These are phyloP conservation scores for Filobasidium uniguttulatum DNA, from an alignment of 1,284 basidiomycete genomes.

Conservation along the genomic window DNA sequence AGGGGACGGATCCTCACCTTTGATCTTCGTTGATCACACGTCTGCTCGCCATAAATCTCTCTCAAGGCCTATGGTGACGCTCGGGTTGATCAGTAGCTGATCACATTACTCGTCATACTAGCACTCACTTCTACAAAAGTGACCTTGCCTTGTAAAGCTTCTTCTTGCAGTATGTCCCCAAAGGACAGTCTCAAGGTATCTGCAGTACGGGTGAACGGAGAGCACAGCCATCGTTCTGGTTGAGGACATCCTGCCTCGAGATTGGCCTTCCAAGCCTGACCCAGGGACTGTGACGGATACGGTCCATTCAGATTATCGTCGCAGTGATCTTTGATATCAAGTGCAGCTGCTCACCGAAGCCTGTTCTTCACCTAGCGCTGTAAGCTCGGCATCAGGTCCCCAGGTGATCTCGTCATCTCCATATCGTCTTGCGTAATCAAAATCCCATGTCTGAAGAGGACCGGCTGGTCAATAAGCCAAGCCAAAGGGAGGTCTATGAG, in stretches of 20 bases:
- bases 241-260: constrained; percentile 44
- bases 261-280: constrained; percentile 50
- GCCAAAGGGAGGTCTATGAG: too few relatives aligned
- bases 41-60: constrained; percentile 34
- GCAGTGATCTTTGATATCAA: neutral
- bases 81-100: neutral
- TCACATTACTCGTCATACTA: neutral
- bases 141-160: constrained; percentile 19
- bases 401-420: constrained; percentile 59
- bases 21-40: constrained; percentile 29
- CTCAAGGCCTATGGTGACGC: constrained; percentile 21
- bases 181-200: constrained; percentile 56
- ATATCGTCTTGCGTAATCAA: constrained; percentile 53
- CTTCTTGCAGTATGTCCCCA: constrained; percentile 33
- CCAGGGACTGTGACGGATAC: constrained; percentile 30
- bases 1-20: constrained; percentile 38
- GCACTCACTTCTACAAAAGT: constrained; percentile 29
- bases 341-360: constrained; percentile 36
- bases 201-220: constrained; percentile 58
- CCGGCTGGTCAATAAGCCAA: neutral
- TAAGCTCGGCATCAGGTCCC: constrained; percentile 65
- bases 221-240: constrained; percentile 51
- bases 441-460: constrained; percentile 33
- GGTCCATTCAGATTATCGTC: neutral
- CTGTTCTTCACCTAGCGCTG: constrained; percentile 51